Base-by-base conservation (phyloP, 164 flowering plant species). In the Brasenia schreberi region DNA sequence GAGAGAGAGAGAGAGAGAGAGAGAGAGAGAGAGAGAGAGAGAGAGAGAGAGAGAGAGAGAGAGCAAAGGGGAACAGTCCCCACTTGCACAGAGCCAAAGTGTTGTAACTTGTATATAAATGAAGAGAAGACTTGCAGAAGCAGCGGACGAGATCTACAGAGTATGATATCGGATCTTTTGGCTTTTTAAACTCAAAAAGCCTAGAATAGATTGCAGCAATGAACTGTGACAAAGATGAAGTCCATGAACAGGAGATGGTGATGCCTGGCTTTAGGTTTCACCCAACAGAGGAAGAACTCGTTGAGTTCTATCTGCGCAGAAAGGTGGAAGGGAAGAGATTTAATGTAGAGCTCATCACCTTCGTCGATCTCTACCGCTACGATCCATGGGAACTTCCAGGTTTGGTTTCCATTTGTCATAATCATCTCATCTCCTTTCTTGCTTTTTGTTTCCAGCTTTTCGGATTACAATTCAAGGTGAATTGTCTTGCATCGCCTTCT, bases 381-480 rank as follows among this genome's bases (percentile, higher is more conserved):
- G 99, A 94, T 81, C 99, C 99, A 19, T 94, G 99, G 99, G 99
- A 94, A 65, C 97, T 94, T 67, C 99, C 99, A 64, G 97, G 99
- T 94, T 75, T 14, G 14, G 16, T 49, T 49, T 43, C 9, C 19
- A 63, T 5, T 19, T 17, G 23, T 39, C 43, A n/a, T 53, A 5
- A 17, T 43, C 27, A 64, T 59, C 45, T 14, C 7, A 14, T 14
- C 12, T 49, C 12, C 56, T 49, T 49, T 9, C 56, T 9, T 9
- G 16, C 18, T 61, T 23, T 60, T 61, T 61, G 33, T 18, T 61
- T 61, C 63, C 9, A 4, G 12, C 63, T 61, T n/a, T 61, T 58
- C 39, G 39, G 39, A 33, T 33, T 33, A 33, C 39, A 33, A 33
- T 33, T 33, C 39, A 33, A 33, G 39, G 39, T 33, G 39, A 33